phyloP scores from a whole-genome alignment of 306 rosid species.

The Albizia julibrissin region DNA sequence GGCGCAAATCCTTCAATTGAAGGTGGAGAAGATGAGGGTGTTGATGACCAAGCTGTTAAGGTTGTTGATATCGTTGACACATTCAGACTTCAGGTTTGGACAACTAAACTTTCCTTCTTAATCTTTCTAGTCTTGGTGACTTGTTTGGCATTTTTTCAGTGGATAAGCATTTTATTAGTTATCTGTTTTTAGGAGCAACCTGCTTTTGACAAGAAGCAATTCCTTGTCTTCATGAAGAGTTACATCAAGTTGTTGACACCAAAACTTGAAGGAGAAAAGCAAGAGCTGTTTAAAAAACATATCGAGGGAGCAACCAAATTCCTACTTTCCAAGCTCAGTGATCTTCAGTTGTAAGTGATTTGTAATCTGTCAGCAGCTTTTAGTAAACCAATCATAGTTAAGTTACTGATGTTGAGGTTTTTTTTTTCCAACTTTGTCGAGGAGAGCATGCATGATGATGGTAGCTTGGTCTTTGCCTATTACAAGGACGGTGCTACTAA shows the following conservation, averaged over 20 bases:
- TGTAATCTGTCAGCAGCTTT: not conserved
- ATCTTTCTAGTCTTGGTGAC: not conserved
- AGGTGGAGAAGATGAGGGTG: slow-evolving; percentile 81
- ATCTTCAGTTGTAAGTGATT: slow-evolving; percentile 74
- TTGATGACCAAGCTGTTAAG: slow-evolving; percentile 74
- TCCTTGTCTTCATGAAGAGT: slow-evolving; percentile 61
- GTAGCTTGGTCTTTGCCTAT: slow-evolving; percentile 68
- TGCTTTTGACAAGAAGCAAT: slow-evolving; percentile 73
- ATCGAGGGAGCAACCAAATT: slow-evolving; percentile 80
- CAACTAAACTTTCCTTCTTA: not conserved
- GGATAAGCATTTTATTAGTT: not conserved
- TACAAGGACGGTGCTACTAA: slow-evolving; percentile 84
- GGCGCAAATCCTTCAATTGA: slow-evolving; percentile 98
- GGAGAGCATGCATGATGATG: slow-evolving; percentile 86
- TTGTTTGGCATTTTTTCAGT: slow-evolving; percentile 1
- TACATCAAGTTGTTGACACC: slow-evolving; percentile 67
- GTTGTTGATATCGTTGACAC: slow-evolving; percentile 45
- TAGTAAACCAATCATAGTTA: not conserved
- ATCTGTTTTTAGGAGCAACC: slow-evolving; percentile 76
- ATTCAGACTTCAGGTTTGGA: slow-evolving; percentile 43
- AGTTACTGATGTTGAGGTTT: not conserved
- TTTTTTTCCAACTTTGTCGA: slow-evolving; percentile 68
- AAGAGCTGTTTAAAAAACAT: slow-evolving; percentile 57
- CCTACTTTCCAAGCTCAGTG: slow-evolving; percentile 63
- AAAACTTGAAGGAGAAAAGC: slow-evolving; percentile 55